Base-by-base conservation (phyloP, 2,329 filamentous ascomycete species). In the Arthrobotrys sphaeroides region DNA sequence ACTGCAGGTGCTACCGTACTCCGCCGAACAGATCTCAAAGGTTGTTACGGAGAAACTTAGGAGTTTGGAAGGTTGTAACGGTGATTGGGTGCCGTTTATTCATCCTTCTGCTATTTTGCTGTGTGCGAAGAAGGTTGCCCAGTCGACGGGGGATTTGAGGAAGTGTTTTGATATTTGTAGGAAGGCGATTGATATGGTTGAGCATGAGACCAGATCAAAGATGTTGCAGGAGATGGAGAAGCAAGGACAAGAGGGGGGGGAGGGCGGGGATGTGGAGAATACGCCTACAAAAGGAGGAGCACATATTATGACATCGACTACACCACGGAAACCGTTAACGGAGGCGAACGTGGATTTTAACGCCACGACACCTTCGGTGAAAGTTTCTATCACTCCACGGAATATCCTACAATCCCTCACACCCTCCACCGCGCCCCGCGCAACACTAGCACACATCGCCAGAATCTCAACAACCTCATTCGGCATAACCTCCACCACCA, bases 131-230 rank as follows among this genome's bases (percentile, higher is more conserved):
- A 99, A 98, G 82, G 92, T 99, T 13, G 91, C 95, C 2, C 93
- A 91, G 64, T 94, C 98, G 82, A 97, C 93, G 0, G 95, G 95
- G 45, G 95, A 99, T 82, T 83, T 99, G 55, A 91, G 95, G 75
- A 97, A 96, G 82, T 94, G 94, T 0, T 97, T 98, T 80, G 94
- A 97, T 82, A 92, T 99, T 73, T 93, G 94, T 82, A 90, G 93
- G 51, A 89, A 93, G 64, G 93, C 94, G 2, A 89, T 99, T 67
- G 94, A 98, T 82, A 84, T 97, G 20, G 89, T 97, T 55, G 95
- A 98, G 83, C 86, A 88, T 61, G 94, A 98, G 82, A 94, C 91
- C 0, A 89, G 77, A 92, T 90, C 81, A 87, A 93, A 77, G 88
- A 90, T 77, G 88, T 90, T 77, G 87, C 84, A 78, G 84, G 73